Base-by-base conservation (phyloP, 2,329 filamentous ascomycete species). In the Aspergillus sp. region DNA sequence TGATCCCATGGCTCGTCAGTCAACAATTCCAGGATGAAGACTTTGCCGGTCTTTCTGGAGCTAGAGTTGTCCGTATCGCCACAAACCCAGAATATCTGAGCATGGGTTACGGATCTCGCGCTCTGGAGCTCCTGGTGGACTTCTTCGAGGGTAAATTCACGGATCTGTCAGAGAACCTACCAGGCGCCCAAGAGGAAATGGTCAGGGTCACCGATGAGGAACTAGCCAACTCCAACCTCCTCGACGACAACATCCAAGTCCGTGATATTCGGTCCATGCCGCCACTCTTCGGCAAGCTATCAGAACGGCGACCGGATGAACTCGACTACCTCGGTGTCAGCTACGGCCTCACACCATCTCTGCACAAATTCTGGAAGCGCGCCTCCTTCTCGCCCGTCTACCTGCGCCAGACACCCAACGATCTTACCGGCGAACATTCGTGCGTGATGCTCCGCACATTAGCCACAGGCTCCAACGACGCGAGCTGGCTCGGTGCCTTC, bases 1-100 rank as follows among this genome's bases (percentile, higher is more conserved):
- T 99, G 57, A 99, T 99, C 60, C 95, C 95, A 0, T 99, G 95
- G 95, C 85, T 98, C 34, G 91, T 99, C 65, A 96, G 92, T 75
- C 93, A 98, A 75, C 95, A 99, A 75, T 99, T 97, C 81, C 95
- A 98, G 74, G 95, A 99, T 71, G 92, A 96, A 67, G 93, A 97
- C 67, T 99, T 99, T 74, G 95, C 94, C 13, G 89, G 91, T 46
- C 84, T 99, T 0, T 98, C 94, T 15, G 96, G 95, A 59, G 95
- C 94, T 38, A 88, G 95, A 64, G 82, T 99, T 51, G 94, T 99
- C 17, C 88, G 95, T 53, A 98, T 99, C 71, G 95, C 96, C 22
- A 97, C 95, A 0, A 96, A 97, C 74, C 95, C 96, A 0, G 93
- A 98, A 68, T 97, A 97, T 70, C 84, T 90, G 56, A 87, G 85